A percentile compares a stretch with the other conserved stretches of the same genome.
phyloP scores from a whole-genome alignment of 2,329 filamentous ascomycete genomes.

The Colletotrichum costaricense region DNA sequence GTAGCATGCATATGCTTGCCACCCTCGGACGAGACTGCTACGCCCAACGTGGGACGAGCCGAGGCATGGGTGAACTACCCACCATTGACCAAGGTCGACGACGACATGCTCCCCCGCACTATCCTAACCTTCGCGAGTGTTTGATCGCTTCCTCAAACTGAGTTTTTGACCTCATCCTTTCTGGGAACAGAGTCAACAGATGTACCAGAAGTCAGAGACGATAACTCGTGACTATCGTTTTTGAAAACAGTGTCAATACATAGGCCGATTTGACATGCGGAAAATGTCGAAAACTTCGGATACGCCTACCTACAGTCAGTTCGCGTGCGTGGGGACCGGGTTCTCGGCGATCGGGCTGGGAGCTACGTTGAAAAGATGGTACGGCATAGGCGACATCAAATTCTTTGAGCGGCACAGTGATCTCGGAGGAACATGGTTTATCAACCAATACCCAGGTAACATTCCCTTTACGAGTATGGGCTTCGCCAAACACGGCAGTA shows the following conservation, averaged over 20 bases:
- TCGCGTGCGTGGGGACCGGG: conserved; percentile 67
- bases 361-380: conserved; percentile 66
- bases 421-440: conserved; percentile 74
- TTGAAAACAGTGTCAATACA: background rate
- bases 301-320: conserved; percentile 47
- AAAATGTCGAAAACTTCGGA: background rate
- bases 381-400: conserved; percentile 68
- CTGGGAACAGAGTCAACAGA: background rate
- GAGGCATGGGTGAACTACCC: background rate
- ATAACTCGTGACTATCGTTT: no score
- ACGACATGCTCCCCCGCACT: background rate
- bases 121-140: background rate
- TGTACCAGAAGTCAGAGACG: background rate
- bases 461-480: no score
- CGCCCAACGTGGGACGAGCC: background rate
- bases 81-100: background rate
- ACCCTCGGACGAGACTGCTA: background rate
- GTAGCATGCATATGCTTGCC: background rate
- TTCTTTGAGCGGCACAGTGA: conserved; percentile 69
- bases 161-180: background rate
- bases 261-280: background rate
- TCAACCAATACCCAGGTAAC: conserved; percentile 69
- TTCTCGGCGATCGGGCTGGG: conserved; percentile 72
- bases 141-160: background rate
- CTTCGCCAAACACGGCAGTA: no score